Base-by-base conservation (phyloP, 1,139 yeast genomes). In the Kluyveromyces marxianus region DNA sequence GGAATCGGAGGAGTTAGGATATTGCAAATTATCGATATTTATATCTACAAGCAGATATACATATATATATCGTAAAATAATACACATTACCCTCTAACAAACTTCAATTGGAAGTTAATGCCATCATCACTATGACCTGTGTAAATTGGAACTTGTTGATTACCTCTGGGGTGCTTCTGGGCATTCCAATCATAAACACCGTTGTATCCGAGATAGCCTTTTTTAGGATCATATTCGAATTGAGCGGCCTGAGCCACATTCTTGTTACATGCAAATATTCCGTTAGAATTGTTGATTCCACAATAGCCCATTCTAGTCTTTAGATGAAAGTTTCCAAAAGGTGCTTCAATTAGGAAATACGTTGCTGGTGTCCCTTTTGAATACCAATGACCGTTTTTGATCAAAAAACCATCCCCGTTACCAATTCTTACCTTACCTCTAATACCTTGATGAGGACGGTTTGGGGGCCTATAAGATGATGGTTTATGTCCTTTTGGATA, bases 361-460 rank as follows among this genome's bases (percentile, higher is more conserved):
- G 84, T 80, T 2, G 96, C 97, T 66, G 97, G 90, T 1, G 95
- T 81, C 1, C 97, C 97, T 34, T 79, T 73, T 4, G 75, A 66
- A 66, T 83, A 87, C 90, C 95, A 89, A 55, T 79, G 77, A 4
- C 97, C 97, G 58, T 79, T 85, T 50, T 84, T 77, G 56, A 89
- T 90, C 47, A 90, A 69, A 67, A 96, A 88, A 3, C 43, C 43
- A 4, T 26, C 27, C 2, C 96, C 96, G 4, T 71, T 61, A 27
- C 75, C 66, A 27, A 83, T 68, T 52, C 73, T 76, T 39, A 89
- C 65, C 55, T 66, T 70, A 5, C 84, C 86, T 42, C 62, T 55
- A 28, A 51, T 56, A 8, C 58, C 61, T 39, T 57, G 60, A 4
- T 51, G 51, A 28, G 37, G 35, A 4, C 37, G 46, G 34, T 48